Percentiles rank a stretch among this genome's conserved stretches.
phyloP scores from a whole-genome alignment of 2,329 filamentous ascomycete genomes.

The Aureobasidium sp. region DNA sequence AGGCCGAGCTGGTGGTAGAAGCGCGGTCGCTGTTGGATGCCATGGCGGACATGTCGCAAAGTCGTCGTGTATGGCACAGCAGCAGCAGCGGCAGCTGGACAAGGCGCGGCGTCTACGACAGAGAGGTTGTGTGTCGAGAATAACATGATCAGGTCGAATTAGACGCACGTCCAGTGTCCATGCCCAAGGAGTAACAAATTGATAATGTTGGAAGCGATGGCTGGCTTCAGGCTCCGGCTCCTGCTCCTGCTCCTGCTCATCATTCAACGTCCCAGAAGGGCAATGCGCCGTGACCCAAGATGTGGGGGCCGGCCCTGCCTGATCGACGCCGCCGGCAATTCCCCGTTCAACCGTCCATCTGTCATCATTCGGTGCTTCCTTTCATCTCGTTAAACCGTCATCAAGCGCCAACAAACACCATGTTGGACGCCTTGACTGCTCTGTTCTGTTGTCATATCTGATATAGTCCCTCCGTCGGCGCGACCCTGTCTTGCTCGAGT shows the following conservation, averaged over 20 bases:
- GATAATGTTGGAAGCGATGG: background rate
- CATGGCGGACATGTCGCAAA: background rate
- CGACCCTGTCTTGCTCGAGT: background rate
- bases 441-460: background rate
- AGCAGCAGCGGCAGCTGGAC: background rate
- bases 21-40: slow-evolving; percentile 8
- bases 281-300: background rate
- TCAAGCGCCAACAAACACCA: background rate
- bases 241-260: background rate
- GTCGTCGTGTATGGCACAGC: background rate
- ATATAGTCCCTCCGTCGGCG: background rate
- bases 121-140: background rate
- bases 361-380: background rate
- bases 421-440: background rate
- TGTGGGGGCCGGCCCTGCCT: background rate
- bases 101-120: background rate
- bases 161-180: background rate
- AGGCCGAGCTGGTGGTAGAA: background rate
- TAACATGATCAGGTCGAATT: background rate
- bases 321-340: background rate
- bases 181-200: background rate
- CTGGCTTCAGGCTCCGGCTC: background rate
- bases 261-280: background rate
- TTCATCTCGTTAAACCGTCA: background rate
- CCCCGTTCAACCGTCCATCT: background rate